Conservation (phyloP, 352 stramenopile species). For the Aphanomyces astaci region DNA sequence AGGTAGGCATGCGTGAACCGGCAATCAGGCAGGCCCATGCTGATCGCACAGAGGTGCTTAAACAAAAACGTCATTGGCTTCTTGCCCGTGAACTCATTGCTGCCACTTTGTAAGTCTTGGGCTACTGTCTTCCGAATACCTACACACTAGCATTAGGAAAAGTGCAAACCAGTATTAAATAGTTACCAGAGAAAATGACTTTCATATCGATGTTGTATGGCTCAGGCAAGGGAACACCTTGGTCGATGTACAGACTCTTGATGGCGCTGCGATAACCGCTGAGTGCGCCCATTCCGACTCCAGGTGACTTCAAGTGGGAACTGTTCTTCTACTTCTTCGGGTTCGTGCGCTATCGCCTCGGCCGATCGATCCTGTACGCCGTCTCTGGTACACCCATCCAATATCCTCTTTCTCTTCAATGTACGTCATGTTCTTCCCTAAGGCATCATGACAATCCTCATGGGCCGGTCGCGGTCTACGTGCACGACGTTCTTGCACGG, state of each 20-base stretch:
- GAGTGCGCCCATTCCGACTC: conserved; percentile 1
- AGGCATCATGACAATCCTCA: conserved; percentile 24
- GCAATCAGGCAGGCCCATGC: no score
- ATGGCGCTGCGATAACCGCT: background rate
- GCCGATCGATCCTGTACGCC: conserved; percentile 43
- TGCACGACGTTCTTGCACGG: background rate
- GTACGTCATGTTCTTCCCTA: no score
- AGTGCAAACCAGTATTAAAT: no score
- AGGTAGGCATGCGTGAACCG: no score
- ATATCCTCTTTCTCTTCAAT: background rate
- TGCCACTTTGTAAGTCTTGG: no score
- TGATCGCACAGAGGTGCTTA: no score
- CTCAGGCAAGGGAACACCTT: background rate
- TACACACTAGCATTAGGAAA: background rate
- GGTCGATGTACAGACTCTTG: background rate
- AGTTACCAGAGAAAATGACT: background rate
- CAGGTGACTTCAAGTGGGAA: conserved; percentile 54
- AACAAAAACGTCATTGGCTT: no score
- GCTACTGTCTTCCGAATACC: background rate
- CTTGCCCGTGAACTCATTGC: background rate
- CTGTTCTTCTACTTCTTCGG: conserved; percentile 76
- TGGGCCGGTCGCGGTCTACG: conserved; percentile 2
- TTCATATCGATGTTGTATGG: background rate
- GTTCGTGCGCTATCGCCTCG: conserved; percentile 67
- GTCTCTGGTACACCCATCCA: conserved; percentile 32